Conservation (phyloP, 192 early-diverging fungal species). For the Entomortierella parvispora region DNA sequence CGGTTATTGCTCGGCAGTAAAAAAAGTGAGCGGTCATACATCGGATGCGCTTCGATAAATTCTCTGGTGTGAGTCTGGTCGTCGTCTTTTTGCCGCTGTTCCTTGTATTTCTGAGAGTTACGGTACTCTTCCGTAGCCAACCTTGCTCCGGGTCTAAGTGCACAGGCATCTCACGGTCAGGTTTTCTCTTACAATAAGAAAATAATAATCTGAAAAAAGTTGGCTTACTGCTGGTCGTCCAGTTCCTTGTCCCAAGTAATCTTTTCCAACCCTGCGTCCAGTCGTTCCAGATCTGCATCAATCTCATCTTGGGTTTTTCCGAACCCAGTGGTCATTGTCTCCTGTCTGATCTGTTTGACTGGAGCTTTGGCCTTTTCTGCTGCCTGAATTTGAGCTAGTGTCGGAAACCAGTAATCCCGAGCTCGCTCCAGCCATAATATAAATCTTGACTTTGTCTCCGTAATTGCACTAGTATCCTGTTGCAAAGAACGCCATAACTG, state of each 20-base stretch:
- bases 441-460: conserved; percentile 26
- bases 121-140: conserved; percentile 22
- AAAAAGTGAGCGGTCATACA: conserved; percentile 62
- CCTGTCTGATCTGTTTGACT: not conserved
- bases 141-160: not conserved
- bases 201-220: not conserved
- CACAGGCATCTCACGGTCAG: too few relatives aligned
- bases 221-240: conserved; percentile 14
- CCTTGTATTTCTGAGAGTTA: conserved; percentile 2
- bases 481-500: too few relatives aligned
- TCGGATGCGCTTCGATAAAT: conserved; percentile 46
- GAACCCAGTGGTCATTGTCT: conserved; percentile 24
- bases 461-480: conserved; percentile 24
- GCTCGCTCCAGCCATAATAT: conserved; percentile 29
- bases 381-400: conserved; percentile 33
- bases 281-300: conserved; percentile 31
- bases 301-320: conserved; percentile 48
- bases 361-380: conserved; percentile 4
- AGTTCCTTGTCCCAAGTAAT: conserved; percentile 40
- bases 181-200: too few relatives aligned
- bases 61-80: conserved; percentile 15
- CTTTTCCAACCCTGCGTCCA: conserved; percentile 43
- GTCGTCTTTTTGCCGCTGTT: conserved; percentile 4
- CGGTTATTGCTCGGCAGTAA: conserved; percentile 59
- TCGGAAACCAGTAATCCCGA: conserved; percentile 47